Base-by-base conservation (phyloP, 2,329 filamentous ascomycete genomes). In the Fulvia fulva region DNA sequence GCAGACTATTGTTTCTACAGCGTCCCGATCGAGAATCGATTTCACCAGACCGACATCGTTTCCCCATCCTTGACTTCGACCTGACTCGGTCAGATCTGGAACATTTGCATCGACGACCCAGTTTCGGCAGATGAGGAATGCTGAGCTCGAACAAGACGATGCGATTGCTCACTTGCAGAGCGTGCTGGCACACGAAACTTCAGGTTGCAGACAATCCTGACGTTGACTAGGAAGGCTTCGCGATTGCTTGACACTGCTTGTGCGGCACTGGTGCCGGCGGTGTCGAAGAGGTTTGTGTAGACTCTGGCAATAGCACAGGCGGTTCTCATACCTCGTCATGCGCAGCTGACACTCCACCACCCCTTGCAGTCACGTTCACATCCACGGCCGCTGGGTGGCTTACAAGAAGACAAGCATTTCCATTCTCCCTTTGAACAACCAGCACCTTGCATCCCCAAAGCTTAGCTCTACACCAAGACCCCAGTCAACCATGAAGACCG, bases 401-500 rank as follows among this genome's bases (percentile, higher is more conserved):
- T 41, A 41, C 37, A 41, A 41, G 37, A 41, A 19, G 14, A 41
- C 37, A 19, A 41, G 37, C 37, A 41, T 41, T 41, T 41, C 8
- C 37, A 41, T 19, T n/a, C 3, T n/a, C 1, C 37, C 14, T 19
- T 3, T 14, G 9, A 11, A 41, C 14, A 5, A 41, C 16, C n/a
- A 16, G n/a, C 37, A 16, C 37, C 37, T 41, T 41, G 37, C 37
- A 19, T n/a, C 37, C 37, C 37, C 19, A 19, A 41, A 41, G 37
- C 37, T 41, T 19, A 41, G 16, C 37, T n/a, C 5, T 9, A 16
- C 16, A n/a, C n/a, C 8, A 51, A 5, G 6, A 22, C 1, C 19
- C 49, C 8, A 11, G 21, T 11, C 37, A 45, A 45, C 51, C 34
- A 54, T 54, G 51, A 54, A 54, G 37, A 25, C 41, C 22, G n/a